Evolutionary conservation across 495 filamentous ascomycete genomes (phyloP), one percentile per base, ranked within the genome.

Genomic region (Trichoderma reesei): DNA sequence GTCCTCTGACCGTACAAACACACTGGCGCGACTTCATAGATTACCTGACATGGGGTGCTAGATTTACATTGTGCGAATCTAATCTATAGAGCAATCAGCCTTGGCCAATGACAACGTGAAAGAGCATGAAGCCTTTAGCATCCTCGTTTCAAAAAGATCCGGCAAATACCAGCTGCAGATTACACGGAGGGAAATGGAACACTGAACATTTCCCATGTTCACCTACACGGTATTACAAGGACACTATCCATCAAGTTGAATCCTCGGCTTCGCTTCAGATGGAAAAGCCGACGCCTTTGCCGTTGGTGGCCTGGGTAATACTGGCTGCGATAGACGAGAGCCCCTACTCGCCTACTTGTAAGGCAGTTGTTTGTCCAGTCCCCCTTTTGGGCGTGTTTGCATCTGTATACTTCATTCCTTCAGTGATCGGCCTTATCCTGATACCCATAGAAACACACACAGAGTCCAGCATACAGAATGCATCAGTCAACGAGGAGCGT

Each of bases 401-500:
- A 48, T 48, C 44, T 48, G 44, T n/a, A 48, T n/a, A 48, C 44
- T 14, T 48, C 44, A 18, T n/a, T 14, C 16, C n/a, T n/a, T n/a
- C n/a, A n/a, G 3, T n/a, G 44, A 48, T 3, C 5, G 20, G 51
- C 18, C 13, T 34, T n/a, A 5, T 56, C 5, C n/a, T 4, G 2
- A 5, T 54, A 56, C 51, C 20, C 20, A 33, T 20, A 3, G 8
- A 31, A 34, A 31, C 4, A 31, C 10, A 18, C 5, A 48, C 44
- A 16, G 16, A 5, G n/a, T 14, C 13, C 44, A 16, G 44, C 5
- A 18, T 18, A 56, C n/a, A 56, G 16, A 33, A 56, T 33, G 8
- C 51, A 33, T 33, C 51, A 56, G 51, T 26, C 51, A 56, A 56
- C 51, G 34, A 26, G 51, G 51, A n/a, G n/a, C n/a, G n/a, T n/a